These are phyloP conservation scores for Sequoiadendron giganteum DNA, from an alignment of 75 land plant genomes.

Conservation along the genomic window DNA sequence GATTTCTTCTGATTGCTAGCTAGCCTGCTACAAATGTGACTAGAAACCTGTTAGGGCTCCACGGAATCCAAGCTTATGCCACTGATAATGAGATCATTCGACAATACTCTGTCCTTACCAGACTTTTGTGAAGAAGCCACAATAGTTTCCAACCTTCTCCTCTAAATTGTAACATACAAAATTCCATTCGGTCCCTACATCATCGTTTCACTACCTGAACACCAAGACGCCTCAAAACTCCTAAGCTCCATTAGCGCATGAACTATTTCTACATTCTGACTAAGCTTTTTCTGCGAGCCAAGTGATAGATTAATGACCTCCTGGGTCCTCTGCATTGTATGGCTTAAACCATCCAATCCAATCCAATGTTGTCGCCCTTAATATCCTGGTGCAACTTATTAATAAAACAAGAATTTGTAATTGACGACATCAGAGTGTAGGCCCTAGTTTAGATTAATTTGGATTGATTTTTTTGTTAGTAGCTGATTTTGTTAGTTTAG, in stretches of 20 bases:
- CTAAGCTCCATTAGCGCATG: too few relatives aligned
- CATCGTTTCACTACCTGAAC: not conserved
- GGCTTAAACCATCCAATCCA: too few relatives aligned
- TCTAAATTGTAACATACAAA: conserved; percentile 1
- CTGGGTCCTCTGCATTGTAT: too few relatives aligned
- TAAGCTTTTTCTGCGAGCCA: too few relatives aligned
- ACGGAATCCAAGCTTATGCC: conserved; percentile 6
- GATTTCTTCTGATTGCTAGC: not conserved
- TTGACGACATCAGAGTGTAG: conserved; percentile 58
- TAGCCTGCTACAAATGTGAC: conserved; percentile 12
- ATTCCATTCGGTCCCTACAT: conserved; percentile 7
- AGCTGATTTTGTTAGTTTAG: too few relatives aligned
- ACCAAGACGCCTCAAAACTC: too few relatives aligned
- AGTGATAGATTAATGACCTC: too few relatives aligned
- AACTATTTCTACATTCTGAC: too few relatives aligned
- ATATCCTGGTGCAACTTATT: conserved; percentile 47
- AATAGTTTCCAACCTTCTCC: not conserved
- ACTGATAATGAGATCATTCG: not conserved
- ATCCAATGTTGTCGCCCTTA: conserved; percentile 49
- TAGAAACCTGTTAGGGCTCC: conserved; percentile 12
- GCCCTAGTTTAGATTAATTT: too few relatives aligned
- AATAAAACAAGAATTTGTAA: conserved; percentile 43
- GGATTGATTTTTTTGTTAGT: too few relatives aligned
- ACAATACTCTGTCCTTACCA: not conserved
- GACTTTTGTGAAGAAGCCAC: not conserved